Evolutionary conservation across 768 basidiomycete species (phyloP), one percentile per base, ranked within the genome.

Genomic region (Heimioporus sp.): DNA sequence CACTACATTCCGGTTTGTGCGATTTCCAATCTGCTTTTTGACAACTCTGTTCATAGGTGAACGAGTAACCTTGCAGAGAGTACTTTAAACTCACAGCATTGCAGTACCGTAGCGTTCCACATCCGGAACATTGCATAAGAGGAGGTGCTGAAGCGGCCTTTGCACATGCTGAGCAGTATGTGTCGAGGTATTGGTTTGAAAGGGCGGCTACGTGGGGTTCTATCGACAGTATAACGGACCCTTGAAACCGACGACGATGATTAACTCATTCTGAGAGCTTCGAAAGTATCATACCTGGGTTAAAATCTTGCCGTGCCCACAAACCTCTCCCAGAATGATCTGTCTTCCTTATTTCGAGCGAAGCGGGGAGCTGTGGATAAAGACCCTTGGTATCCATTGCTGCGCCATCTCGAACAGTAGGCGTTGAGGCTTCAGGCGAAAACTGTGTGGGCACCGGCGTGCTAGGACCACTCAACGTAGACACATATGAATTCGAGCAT

Each of bases 1-100:
- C 85, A 6, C 55, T 51, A 62, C 96, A 98, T 76, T 98, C 95
- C 2, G 68, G 66, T 66, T 86, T 90, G 67, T 97, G 95, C 3
- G 79, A 34, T 0, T 62, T 19, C 93, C 92, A 93, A 58, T 91
- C 92, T 28, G 66, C 64, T 37, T 71, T 82, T 72, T 92, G 90
- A 61, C 91, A 93, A 36, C 85, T 90, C 59, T 60, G 35, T 41
- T 36, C 34, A 24, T 45, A n/a, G 30, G 10, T 39, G 39, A 57
- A 38, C 31, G 19, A 51, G 37, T 16, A 15, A n/a, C 19, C 12
- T 34, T 31, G 34, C 5, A n/a, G 13, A 1, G 19, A 32, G 28
- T 13, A 11, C 15, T 19, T 17, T 10, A 43, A 13, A 70, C 85
- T 35, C 62, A 92, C 90, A 15, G 73, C 55, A 48, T 85, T 79